Evolutionary conservation across 2,329 filamentous ascomycete genomes (phyloP), one percentile per base, ranked within the genome.

Genomic region (Aspergillus proliferans): DNA sequence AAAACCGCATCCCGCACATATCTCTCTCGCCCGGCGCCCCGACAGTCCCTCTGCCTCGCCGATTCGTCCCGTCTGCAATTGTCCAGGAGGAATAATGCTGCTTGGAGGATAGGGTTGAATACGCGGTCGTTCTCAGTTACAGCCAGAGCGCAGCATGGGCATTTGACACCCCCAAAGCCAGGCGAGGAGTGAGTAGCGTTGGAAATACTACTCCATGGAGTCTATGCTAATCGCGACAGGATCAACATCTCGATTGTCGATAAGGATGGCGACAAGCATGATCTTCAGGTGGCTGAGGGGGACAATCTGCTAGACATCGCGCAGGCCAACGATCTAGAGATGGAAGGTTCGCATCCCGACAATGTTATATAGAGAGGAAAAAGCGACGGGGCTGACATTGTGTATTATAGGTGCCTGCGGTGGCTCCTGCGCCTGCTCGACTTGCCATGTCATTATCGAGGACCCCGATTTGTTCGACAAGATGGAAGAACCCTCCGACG

Each of bases 231-330:
- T 43, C 14, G 45, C 46, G 33, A 43, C 55, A 94, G 90, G 69
- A 81, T 95, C 50, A 86, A 87, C 64, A 80, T 98, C 22, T 95
- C 91, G 0, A 96, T 97, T 67, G 80, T 97, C 58, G 91, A 96
- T 70, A 96, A 97, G 71, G 90, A 96, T 18, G 85, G 85, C 45
- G 76, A 81, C 26, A 78, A 84, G 57, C 79, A 88, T 68, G 88
- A 85, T 52, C 82, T 96, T 61, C 83, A 86, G 51, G 92, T 96
- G 7, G 77, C 82, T 12, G 83, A 87, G 60, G 93, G 93, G 45
- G 90, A 95, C 71, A 98, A 98, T 69, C 76, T 98, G 47, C 79
- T 98, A 47, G 92, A 97, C 64, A 92, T 98, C 63, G 93, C 92
- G 19, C 92, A 96, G 68, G 88, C 87, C 42, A 82, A 97, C 70